Percentiles rank a stretch among this genome's conserved stretches.
Evolutionary conservation across 805 yeast species (phyloP).

Genomic region (Schwanniomyces yamadae): DNA sequence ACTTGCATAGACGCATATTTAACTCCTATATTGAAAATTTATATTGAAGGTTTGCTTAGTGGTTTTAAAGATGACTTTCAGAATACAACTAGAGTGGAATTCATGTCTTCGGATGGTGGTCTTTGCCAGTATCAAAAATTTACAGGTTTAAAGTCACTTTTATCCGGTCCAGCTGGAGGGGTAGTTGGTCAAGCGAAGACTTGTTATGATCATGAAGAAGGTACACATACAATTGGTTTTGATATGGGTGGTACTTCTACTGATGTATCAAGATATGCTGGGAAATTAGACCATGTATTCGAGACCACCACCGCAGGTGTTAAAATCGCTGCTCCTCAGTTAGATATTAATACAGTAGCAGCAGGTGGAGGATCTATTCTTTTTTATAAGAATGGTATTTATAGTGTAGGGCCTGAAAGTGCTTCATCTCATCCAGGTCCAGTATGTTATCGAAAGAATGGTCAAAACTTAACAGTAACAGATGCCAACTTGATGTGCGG

Average conservation of each 20-base stretch:
- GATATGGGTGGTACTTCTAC: constrained; percentile 94
- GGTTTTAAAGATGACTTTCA: constrained; percentile 57
- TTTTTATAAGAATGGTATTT: constrained; percentile 27
- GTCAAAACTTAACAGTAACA: constrained; percentile 76
- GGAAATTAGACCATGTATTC: constrained; percentile 72
- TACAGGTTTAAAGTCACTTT: constrained; percentile 16
- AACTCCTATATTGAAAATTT: constrained; percentile 73
- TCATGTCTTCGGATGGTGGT: constrained; percentile 23
- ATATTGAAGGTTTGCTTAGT: constrained; percentile 56
- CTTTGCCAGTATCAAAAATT: constrained; percentile 15
- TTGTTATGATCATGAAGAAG: constrained; percentile 35
- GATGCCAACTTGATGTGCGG: constrained; percentile 79
- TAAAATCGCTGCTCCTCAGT: constrained; percentile 79
- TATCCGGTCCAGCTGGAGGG: constrained; percentile 26
- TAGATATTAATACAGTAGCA: constrained; percentile 47
- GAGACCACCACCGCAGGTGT: constrained; percentile 84
- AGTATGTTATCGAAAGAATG: constrained; percentile 71
- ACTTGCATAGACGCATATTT: constrained; percentile 80
- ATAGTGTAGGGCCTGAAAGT: constrained; percentile 81
- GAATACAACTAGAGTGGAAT: constrained; percentile 19
- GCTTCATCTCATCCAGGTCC: constrained; percentile 91
- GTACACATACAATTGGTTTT: constrained; percentile 70
- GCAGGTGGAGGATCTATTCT: constrained; percentile 39
- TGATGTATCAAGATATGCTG: constrained; percentile 73
- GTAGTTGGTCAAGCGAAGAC: constrained; percentile 20